phyloP scores from a whole-genome alignment of 331 rosid genomes.

The Pyrus hybrid region DNA sequence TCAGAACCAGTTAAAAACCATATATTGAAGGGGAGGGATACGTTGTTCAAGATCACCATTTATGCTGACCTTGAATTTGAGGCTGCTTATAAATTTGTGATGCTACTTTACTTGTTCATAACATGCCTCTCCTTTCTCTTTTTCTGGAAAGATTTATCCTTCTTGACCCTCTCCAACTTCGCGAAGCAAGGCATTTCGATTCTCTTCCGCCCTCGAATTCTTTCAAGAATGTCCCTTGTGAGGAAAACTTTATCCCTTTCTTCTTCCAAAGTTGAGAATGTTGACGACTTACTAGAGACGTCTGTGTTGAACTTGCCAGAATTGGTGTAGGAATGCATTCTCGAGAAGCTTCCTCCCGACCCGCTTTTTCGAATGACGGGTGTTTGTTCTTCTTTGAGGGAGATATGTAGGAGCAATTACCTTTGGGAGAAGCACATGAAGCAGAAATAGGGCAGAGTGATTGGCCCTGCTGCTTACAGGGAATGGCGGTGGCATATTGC shows the following conservation, averaged over 20 bases:
- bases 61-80: constrained; percentile 12
- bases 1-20: constrained; percentile 33
- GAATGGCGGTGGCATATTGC: constrained; percentile 80
- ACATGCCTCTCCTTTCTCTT: constrained; percentile 68
- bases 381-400: constrained; percentile 72
- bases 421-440: constrained; percentile 91
- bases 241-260: constrained; percentile 24
- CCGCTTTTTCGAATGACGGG: constrained; percentile 65
- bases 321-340: constrained; percentile 72
- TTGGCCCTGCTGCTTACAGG: constrained; percentile 72
- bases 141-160: constrained; percentile 35
- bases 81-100: constrained; percentile 23
- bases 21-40: constrained; percentile 20
- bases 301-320: constrained; percentile 86
- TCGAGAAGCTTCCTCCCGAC: constrained; percentile 68
- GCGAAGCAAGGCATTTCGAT: constrained; percentile 18
- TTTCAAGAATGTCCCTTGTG: constrained; percentile 44
- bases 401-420: constrained; percentile 70
- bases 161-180: constrained; percentile 26
- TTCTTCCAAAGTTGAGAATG: constrained; percentile 51
- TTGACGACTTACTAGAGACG: constrained; percentile 41
- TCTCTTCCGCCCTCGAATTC: constrained; percentile 19
- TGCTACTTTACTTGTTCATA: constrained; percentile 68
- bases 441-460: constrained; percentile 70
- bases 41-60: constrained; percentile 23